Evolutionary conservation across 225 moss, liverwort and hornwort species (phyloP).

Genomic region (Anthoceros angustus): DNA sequence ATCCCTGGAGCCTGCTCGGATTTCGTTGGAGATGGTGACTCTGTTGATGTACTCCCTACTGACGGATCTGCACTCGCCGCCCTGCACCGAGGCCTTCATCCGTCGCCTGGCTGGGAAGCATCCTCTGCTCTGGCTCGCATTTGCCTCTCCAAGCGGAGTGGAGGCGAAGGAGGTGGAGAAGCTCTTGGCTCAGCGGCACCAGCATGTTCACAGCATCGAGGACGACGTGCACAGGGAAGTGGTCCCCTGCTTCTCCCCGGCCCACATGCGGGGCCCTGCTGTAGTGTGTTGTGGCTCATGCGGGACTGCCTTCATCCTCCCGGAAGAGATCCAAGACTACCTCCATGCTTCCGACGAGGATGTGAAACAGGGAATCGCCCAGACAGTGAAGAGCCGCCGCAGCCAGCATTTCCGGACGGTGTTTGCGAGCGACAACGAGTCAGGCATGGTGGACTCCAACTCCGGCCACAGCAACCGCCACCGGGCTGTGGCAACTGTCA

Average conservation of each 20-base stretch:
- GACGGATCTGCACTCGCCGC: neutral
- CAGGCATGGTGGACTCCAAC: neutral
- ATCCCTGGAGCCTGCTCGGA: neutral
- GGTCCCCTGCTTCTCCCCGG: neutral
- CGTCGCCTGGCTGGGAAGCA: neutral
- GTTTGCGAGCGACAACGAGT: neutral
- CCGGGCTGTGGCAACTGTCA: neutral
- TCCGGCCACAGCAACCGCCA: slow-evolving; percentile 1
- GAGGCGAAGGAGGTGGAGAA: neutral
- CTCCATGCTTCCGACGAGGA: neutral
- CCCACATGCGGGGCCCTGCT: neutral
- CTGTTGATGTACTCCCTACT: neutral
- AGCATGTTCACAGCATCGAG: neutral
- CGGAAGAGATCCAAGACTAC: neutral
- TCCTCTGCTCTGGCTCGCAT: neutral
- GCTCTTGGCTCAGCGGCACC: neutral
- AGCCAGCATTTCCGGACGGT: neutral
- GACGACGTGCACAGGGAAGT: neutral
- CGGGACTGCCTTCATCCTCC: neutral
- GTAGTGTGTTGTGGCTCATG: slow-evolving; percentile 1
- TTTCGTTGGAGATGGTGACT: neutral
- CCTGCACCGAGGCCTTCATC: neutral
- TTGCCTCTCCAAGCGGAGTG: neutral
- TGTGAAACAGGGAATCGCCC: neutral
- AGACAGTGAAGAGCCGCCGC: neutral